Evolutionary conservation across 225 moss, liverwort and hornwort genomes (phyloP).

Genomic region (Bryoerythrophyllum caledonicum): DNA sequence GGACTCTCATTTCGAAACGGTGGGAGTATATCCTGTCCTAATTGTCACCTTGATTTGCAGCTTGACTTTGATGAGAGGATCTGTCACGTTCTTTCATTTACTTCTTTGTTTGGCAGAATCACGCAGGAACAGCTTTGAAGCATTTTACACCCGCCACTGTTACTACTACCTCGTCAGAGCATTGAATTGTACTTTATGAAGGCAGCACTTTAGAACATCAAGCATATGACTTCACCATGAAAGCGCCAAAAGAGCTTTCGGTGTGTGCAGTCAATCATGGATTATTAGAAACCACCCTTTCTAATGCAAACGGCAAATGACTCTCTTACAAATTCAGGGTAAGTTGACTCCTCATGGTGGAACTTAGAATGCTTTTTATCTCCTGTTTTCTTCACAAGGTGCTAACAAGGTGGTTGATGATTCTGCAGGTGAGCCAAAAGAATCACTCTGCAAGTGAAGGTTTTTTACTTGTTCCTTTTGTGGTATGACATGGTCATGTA

Average conservation of each 20-base stretch:
- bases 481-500: constrained; percentile 48
- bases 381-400: neutral
- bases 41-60: constrained; percentile 15
- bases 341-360: constrained; percentile 13
- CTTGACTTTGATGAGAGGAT: neutral
- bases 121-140: constrained; percentile 67
- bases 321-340: constrained; percentile 29
- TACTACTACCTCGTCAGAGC: constrained; percentile 35
- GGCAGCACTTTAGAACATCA: constrained; percentile 21
- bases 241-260: constrained; percentile 47
- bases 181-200: constrained; percentile 29
- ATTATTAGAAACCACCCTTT: constrained; percentile 19
- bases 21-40: no score
- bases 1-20: no score
- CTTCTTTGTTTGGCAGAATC: constrained; percentile 57
- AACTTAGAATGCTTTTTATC: neutral
- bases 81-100: neutral
- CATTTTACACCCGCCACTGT: constrained; percentile 30
- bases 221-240: constrained; percentile 25
- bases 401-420: constrained; percentile 1
- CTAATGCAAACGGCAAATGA: constrained; percentile 23
- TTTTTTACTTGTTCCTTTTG: neutral
- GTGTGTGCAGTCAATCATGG: constrained; percentile 31
- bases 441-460: constrained; percentile 17
- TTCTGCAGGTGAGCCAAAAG: constrained; percentile 29